These are phyloP conservation scores for Jaltomata sinuosa DNA, from an alignment of 257 asterid genomes.

Conservation along the genomic window DNA sequence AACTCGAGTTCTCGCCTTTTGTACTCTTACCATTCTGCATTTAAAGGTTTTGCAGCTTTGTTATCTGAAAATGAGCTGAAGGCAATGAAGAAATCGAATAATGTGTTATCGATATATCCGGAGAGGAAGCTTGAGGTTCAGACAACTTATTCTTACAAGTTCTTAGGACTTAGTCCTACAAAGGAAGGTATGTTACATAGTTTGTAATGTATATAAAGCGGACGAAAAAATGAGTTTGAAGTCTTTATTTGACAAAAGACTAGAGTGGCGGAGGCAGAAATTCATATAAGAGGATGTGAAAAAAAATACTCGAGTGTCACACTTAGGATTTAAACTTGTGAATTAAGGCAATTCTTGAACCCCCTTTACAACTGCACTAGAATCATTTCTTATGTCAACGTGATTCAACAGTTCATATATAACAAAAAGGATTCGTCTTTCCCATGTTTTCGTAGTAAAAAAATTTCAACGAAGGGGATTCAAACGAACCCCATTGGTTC, in stretches of 20 bases:
- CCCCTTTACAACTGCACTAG: neutral
- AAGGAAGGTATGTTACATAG: slow-evolving; percentile 16
- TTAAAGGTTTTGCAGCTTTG: slow-evolving; percentile 86
- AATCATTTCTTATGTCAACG: neutral
- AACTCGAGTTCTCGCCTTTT: slow-evolving; percentile 56
- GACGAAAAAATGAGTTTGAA: neutral
- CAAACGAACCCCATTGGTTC: neutral
- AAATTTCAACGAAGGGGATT: neutral
- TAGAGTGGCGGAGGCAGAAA: neutral
- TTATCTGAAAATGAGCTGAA: slow-evolving; percentile 42
- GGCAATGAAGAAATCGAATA: slow-evolving; percentile 19
- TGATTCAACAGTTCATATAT: neutral
- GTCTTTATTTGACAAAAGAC: neutral
- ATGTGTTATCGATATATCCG: slow-evolving; percentile 58
- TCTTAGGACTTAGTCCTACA: slow-evolving; percentile 60
- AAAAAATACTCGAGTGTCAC: neutral
- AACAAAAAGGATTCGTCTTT: neutral
- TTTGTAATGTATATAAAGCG: neutral
- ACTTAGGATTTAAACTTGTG: neutral
- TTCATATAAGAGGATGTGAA: neutral
- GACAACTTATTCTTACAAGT: slow-evolving; percentile 78
- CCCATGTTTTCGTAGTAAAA: neutral
- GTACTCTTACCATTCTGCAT: slow-evolving; percentile 64
- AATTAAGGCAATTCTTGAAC: neutral
- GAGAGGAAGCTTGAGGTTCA: slow-evolving; percentile 55